These are phyloP conservation scores for Aspergillus felis DNA, from an alignment of 2,329 filamentous ascomycete genomes.

Conservation along the genomic window DNA sequence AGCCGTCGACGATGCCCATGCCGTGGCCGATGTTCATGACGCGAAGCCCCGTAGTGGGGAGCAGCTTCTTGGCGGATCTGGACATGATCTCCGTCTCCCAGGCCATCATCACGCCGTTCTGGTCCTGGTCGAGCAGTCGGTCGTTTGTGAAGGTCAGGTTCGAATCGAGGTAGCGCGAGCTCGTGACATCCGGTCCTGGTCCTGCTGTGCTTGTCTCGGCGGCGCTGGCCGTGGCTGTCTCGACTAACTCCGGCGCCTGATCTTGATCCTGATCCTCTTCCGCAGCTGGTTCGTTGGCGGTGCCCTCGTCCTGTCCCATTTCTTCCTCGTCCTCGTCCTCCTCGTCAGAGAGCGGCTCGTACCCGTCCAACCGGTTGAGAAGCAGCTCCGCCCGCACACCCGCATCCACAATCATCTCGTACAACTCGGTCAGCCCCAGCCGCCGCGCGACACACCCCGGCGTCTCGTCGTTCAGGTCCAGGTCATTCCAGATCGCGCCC, in stretches of 20 bases:
- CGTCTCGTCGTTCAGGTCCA: slow-evolving; percentile 82
- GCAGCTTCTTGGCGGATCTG: slow-evolving; percentile 65
- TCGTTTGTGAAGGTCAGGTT: slow-evolving; percentile 60
- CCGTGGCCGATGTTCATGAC: slow-evolving; percentile 86
- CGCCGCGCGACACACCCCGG: slow-evolving; percentile 78
- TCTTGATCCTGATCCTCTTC: slow-evolving; percentile 17
- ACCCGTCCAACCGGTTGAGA: slow-evolving; percentile 75
- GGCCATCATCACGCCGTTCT: slow-evolving; percentile 90
- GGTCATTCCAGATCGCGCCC: slow-evolving; percentile 96
- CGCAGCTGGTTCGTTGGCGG: slow-evolving; percentile 34
- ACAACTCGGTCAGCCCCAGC: slow-evolving; percentile 66
- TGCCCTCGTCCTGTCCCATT: slow-evolving; percentile 27
- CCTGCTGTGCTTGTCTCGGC: slow-evolving; percentile 7
- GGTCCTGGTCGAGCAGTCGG: slow-evolving; percentile 67
- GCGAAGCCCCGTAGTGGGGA: slow-evolving; percentile 59
- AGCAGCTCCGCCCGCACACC: slow-evolving; percentile 88
- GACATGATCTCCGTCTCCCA: slow-evolving; percentile 89
- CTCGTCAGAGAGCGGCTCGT: slow-evolving; percentile 61
- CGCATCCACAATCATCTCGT: slow-evolving; percentile 80
- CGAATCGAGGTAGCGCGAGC: slow-evolving; percentile 65
- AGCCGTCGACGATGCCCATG: slow-evolving; percentile 81
- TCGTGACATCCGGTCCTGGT: slow-evolving; percentile 50
- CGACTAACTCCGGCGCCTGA: slow-evolving; percentile 22
- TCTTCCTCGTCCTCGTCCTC: slow-evolving; percentile 42
- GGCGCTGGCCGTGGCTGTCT: slow-evolving; percentile 10